Evolutionary conservation across 2,329 filamentous ascomycete species (phyloP).

Genomic region (Myriosclerotinia curreyana): DNA sequence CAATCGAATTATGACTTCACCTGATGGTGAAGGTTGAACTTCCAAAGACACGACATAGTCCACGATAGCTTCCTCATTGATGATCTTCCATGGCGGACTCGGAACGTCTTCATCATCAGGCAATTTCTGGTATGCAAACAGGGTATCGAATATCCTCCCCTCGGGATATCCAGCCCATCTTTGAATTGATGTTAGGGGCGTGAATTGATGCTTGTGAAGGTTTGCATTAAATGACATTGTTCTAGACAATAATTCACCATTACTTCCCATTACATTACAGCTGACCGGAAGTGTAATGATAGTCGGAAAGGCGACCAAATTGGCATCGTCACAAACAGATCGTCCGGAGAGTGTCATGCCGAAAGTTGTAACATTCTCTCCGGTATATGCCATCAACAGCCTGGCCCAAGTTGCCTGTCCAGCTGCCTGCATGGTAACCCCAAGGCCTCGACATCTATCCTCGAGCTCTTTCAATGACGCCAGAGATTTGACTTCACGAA

Average conservation of each 20-base stretch:
- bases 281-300: slow-evolving; percentile 76
- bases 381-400: slow-evolving; percentile 71
- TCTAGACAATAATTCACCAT: slow-evolving; percentile 54
- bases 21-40: slow-evolving; percentile 55
- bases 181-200: slow-evolving; percentile 69
- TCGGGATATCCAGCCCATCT: slow-evolving; percentile 65
- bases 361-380: slow-evolving; percentile 71
- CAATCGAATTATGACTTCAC: slow-evolving; percentile 58
- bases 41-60: slow-evolving; percentile 83
- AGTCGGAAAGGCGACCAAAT: slow-evolving; percentile 67
- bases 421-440: slow-evolving; percentile 72
- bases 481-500: slow-evolving; percentile 42
- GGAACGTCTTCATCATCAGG: slow-evolving; percentile 30
- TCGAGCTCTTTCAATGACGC: slow-evolving; percentile 50
- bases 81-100: slow-evolving; percentile 53
- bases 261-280: slow-evolving; percentile 53
- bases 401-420: slow-evolving; percentile 77
- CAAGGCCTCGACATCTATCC: slow-evolving; percentile 51
- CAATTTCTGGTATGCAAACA: slow-evolving; percentile 77
- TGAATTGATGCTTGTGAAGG: slow-evolving; percentile 68
- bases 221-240: slow-evolving; percentile 65
- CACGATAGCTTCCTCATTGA: slow-evolving; percentile 64
- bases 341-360: slow-evolving; percentile 79
- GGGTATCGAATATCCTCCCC: slow-evolving; percentile 72
- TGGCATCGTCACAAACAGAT: slow-evolving; percentile 55